These are phyloP conservation scores for Aspergillus wentii DNA, from an alignment of 495 filamentous ascomycete genomes.

Conservation along the genomic window DNA sequence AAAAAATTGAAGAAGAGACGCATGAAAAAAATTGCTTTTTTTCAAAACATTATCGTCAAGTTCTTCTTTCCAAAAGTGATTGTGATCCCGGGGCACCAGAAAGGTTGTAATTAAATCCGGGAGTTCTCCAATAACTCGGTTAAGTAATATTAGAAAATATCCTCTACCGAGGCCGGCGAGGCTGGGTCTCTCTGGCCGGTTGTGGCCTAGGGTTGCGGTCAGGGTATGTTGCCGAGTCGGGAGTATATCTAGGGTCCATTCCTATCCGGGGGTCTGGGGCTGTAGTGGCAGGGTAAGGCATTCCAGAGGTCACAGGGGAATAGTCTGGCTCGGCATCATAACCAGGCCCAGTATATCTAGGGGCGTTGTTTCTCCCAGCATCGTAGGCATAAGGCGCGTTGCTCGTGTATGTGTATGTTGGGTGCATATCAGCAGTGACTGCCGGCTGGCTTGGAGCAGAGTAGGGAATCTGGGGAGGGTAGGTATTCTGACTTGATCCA, in stretches of 20 bases:
- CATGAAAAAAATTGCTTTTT: slow-evolving; percentile 8
- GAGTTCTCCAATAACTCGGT: too few relatives aligned
- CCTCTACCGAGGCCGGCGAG: slow-evolving; percentile 34
- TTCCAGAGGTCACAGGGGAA: slow-evolving; percentile 39
- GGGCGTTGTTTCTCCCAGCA: slow-evolving; percentile 39
- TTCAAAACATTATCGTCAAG: neutral
- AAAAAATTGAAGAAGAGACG: slow-evolving; percentile 2
- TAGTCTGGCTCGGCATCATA: slow-evolving; percentile 44
- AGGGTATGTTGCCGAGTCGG: slow-evolving; percentile 30
- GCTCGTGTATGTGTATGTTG: slow-evolving; percentile 38
- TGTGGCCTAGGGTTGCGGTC: slow-evolving; percentile 43
- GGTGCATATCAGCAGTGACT: slow-evolving; percentile 36
- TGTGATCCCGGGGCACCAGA: neutral
- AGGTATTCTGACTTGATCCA: slow-evolving; percentile 29
- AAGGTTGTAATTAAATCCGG: too few relatives aligned
- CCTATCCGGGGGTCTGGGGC: slow-evolving; percentile 44
- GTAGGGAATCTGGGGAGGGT: slow-evolving; percentile 33
- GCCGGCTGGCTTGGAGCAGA: slow-evolving; percentile 31
- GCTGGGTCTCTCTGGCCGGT: slow-evolving; percentile 36
- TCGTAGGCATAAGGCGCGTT: slow-evolving; percentile 36
- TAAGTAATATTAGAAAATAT: slow-evolving; percentile 7
- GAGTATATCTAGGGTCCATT: slow-evolving; percentile 46
- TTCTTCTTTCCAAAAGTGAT: slow-evolving; percentile 4
- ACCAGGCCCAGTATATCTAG: slow-evolving; percentile 41
- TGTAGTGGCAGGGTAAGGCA: slow-evolving; percentile 39